Evolutionary conservation across 495 filamentous ascomycete genomes (phyloP).

Genomic region (Trichoderma asperelloides): DNA sequence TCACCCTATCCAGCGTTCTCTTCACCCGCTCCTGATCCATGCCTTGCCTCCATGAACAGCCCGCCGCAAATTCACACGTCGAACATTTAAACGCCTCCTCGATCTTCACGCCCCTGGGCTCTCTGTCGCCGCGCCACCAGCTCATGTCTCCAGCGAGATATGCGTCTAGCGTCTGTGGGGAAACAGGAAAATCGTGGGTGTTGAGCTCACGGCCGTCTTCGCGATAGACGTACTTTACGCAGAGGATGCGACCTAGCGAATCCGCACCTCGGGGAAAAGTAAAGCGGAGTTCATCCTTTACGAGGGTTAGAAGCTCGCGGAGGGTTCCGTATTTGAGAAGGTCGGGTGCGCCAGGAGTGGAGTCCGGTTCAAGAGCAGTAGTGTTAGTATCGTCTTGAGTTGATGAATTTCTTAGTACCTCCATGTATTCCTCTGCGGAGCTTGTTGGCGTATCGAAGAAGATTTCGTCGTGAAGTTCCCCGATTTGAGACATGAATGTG

Average conservation of each 20-base stretch:
- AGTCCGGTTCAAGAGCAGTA: background rate
- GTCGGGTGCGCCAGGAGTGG: conserved; percentile 31
- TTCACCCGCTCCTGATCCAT: conserved; percentile 24
- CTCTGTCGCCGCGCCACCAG: conserved; percentile 81
- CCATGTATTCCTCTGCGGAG: conserved; percentile 2
- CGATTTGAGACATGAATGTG: conserved; percentile 70
- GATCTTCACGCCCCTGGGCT: conserved; percentile 69
- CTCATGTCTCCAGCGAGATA: conserved; percentile 63
- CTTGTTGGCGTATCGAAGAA: conserved; percentile 30
- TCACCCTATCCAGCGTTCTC: conserved; percentile 1
- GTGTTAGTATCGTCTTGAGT: conserved; percentile 3
- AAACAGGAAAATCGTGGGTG: conserved; percentile 59
- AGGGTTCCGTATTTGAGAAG: conserved; percentile 33
- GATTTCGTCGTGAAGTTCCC: conserved; percentile 52
- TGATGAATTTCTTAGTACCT: background rate
- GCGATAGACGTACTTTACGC: conserved; percentile 53
- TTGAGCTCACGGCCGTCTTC: conserved; percentile 51
- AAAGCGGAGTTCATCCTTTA: conserved; percentile 40
- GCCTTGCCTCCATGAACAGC: conserved; percentile 42
- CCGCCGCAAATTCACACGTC: conserved; percentile 46
- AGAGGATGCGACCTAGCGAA: conserved; percentile 47
- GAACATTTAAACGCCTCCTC: conserved; percentile 88
- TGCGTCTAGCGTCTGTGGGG: conserved; percentile 47
- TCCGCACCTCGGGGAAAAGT: conserved; percentile 45
- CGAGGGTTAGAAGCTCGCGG: conserved; percentile 27